phyloP scores from a whole-genome alignment of 768 basidiomycete species.

The Rhizopogon rudus region DNA sequence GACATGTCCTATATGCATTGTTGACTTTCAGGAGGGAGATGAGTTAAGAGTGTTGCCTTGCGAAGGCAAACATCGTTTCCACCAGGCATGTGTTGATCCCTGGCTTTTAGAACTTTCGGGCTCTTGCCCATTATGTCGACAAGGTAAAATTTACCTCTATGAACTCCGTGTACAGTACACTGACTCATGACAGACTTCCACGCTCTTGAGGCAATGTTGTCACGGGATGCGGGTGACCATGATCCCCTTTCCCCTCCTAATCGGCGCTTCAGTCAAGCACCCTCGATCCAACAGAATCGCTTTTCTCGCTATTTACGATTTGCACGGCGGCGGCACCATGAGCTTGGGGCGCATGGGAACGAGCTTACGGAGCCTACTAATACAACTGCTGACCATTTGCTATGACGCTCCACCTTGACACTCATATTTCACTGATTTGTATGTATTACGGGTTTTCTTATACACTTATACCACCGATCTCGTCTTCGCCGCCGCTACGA shows the following conservation, averaged over 20 bases:
- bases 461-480: background rate
- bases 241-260: constrained; percentile 1
- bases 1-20: constrained; percentile 92
- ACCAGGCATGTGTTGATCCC: constrained; percentile 85
- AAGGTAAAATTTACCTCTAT: constrained; percentile 47
- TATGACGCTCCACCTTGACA: constrained; percentile 3
- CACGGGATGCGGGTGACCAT: constrained; percentile 24
- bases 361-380: constrained; percentile 25
- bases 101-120: constrained; percentile 90
- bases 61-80: constrained; percentile 87
- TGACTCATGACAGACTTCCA: constrained; percentile 42
- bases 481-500: no score
- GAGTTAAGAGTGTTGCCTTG: constrained; percentile 88
- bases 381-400: background rate
- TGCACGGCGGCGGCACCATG: constrained; percentile 44
- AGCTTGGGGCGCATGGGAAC: constrained; percentile 26
- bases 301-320: constrained; percentile 58
- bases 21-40: constrained; percentile 92
- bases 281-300: constrained; percentile 29
- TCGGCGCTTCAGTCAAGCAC: constrained; percentile 12
- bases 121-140: constrained; percentile 89
- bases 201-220: constrained; percentile 55
- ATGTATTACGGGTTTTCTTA: background rate
- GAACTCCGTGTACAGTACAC: background rate
- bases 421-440: background rate